Evolutionary conservation across 2,329 filamentous ascomycete genomes (phyloP).

Genomic region (Aureobasidium sp.): DNA sequence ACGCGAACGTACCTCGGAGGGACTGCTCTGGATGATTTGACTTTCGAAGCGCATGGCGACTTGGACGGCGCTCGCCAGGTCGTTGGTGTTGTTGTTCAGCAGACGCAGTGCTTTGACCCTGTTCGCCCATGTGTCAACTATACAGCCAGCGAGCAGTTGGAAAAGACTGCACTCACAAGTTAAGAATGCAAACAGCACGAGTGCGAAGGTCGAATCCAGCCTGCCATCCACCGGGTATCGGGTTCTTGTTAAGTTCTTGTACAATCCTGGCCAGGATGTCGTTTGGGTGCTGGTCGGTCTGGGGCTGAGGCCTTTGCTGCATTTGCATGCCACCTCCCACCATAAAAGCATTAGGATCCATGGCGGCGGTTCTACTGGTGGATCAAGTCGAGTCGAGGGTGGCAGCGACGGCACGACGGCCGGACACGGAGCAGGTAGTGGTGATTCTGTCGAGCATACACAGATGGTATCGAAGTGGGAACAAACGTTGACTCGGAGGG

Average conservation of each 20-base stretch:
- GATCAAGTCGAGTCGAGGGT: neutral
- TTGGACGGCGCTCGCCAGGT: conserved; percentile 8
- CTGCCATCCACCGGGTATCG: conserved; percentile 27
- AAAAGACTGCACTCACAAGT: conserved; percentile 24
- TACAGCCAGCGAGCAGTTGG: neutral
- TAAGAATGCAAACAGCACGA: conserved; percentile 26
- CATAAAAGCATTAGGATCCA: conserved; percentile 19
- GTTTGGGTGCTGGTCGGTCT: conserved; percentile 18
- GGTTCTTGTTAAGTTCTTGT: conserved; percentile 21
- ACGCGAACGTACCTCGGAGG: conserved; percentile 9
- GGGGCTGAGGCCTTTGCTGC: conserved; percentile 24
- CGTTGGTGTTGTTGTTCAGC: conserved; percentile 8
- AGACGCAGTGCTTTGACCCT: conserved; percentile 17
- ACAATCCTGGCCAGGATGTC: conserved; percentile 23
- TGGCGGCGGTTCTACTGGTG: neutral
- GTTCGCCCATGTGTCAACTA: conserved; percentile 9
- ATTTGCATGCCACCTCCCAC: conserved; percentile 18
- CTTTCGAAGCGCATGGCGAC: conserved; percentile 17
- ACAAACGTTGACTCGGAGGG: neutral
- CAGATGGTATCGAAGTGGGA: neutral
- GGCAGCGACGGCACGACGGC: conserved; percentile 13
- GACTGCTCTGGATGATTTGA: conserved; percentile 10
- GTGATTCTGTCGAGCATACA: conserved; percentile 10
- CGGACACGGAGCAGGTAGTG: neutral
- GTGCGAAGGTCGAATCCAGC: conserved; percentile 25